Evolutionary conservation across 805 yeast species (phyloP).

Genomic region (Metschnikowia koreensis): DNA sequence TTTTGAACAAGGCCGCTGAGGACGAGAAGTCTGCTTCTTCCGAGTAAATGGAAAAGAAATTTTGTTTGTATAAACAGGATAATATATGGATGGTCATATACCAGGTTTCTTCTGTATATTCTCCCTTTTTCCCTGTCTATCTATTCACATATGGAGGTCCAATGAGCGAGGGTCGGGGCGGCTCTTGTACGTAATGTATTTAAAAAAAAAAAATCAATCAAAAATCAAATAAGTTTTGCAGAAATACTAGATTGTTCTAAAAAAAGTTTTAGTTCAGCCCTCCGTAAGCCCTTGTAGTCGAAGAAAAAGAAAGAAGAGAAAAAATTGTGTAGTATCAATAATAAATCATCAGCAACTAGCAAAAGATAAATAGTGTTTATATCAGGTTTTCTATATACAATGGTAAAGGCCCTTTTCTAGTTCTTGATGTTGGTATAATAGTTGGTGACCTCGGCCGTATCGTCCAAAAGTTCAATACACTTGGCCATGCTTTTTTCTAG

Average conservation of each 20-base stretch:
- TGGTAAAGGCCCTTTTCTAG: no score
- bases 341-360: no score
- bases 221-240: not conserved
- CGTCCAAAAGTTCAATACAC: slow-evolving; percentile 62
- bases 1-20: slow-evolving; percentile 38
- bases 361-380: no score
- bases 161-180: not conserved
- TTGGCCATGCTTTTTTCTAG: slow-evolving; percentile 51
- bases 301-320: no score
- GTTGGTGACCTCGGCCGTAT: slow-evolving; percentile 80
- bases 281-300: no score
- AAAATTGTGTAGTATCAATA: no score
- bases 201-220: not conserved
- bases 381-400: not conserved
- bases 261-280: no score
- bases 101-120: not conserved
- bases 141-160: not conserved
- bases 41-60: slow-evolving; percentile 5
- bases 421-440: slow-evolving; percentile 64
- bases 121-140: not conserved
- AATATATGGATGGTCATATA: no score
- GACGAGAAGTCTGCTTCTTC: slow-evolving; percentile 17
- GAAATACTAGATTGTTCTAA: no score
- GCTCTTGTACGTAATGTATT: not conserved
- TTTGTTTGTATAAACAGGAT: not conserved